Percentiles rank a stretch among this genome's conserved stretches.
Evolutionary conservation across 768 basidiomycete genomes (phyloP).

Genomic region (Lyophyllum atratum): DNA sequence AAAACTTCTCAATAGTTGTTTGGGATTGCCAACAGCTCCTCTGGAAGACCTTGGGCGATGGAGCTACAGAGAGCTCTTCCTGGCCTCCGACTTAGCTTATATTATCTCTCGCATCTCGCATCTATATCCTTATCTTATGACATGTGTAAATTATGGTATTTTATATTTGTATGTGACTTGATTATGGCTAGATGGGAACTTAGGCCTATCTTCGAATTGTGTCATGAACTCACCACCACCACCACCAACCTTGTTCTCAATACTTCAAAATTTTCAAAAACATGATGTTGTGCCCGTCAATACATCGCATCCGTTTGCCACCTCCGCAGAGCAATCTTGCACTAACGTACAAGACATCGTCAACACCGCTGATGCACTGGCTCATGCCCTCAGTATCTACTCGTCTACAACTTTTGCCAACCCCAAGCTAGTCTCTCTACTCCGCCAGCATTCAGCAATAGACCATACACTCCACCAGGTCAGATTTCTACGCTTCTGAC

Average conservation of each 20-base stretch:
- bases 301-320: conserved; percentile 46
- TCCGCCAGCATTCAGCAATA: conserved; percentile 63
- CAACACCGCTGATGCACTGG: conserved; percentile 51
- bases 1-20: conserved; percentile 34
- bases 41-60: conserved; percentile 47
- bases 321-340: conserved; percentile 41
- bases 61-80: conserved; percentile 21
- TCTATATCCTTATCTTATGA: conserved; percentile 1
- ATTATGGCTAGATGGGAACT: background rate
- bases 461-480: conserved; percentile 55
- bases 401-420: conserved; percentile 53
- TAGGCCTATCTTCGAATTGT: background rate
- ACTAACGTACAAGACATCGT: conserved; percentile 52
- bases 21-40: conserved; percentile 37
- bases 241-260: conserved; percentile 42
- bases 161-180: conserved; percentile 7
- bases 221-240: conserved; percentile 22
- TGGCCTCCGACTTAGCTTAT: conserved; percentile 41
- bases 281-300: conserved; percentile 36
- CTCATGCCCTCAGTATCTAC: conserved; percentile 54
- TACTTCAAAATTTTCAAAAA: conserved; percentile 41
- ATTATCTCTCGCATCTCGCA: background rate
- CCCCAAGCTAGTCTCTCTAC: conserved; percentile 66
- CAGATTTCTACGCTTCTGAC: conserved; percentile 25
- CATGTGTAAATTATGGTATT: conserved; percentile 10